Evolutionary conservation across 2,329 filamentous ascomycete genomes (phyloP).

Genomic region (Aspergillus pseudoglaucus): DNA sequence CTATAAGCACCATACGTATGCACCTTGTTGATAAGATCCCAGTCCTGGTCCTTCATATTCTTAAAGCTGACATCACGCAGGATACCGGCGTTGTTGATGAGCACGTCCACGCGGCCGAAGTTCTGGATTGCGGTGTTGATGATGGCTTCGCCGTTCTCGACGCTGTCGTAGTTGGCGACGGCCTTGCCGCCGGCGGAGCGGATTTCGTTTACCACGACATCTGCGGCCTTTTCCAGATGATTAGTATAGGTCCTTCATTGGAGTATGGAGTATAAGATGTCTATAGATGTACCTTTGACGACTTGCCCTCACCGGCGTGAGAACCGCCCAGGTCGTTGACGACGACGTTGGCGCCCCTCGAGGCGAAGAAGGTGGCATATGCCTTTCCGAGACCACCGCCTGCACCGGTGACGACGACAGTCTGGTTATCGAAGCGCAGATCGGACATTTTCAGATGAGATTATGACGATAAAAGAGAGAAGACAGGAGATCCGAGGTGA

Average conservation of each 20-base stretch:
- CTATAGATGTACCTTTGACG: slow-evolving; percentile 60
- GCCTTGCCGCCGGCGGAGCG: slow-evolving; percentile 87
- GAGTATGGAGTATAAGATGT: slow-evolving; percentile 30
- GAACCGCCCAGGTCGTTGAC: slow-evolving; percentile 94
- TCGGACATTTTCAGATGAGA: slow-evolving; percentile 50
- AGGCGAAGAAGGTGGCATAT: slow-evolving; percentile 84
- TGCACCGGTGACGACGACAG: slow-evolving; percentile 80
- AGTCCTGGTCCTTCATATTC: slow-evolving; percentile 96
- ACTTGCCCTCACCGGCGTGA: slow-evolving; percentile 86
- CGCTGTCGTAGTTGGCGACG: slow-evolving; percentile 87
- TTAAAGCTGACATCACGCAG: slow-evolving; percentile 94
- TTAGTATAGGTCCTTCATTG: too few species aligned
- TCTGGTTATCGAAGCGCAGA: slow-evolving; percentile 80
- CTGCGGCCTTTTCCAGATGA: slow-evolving; percentile 46
- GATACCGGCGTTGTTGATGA: slow-evolving; percentile 98
- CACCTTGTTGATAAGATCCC: slow-evolving; percentile 90
- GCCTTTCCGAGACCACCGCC: slow-evolving; percentile 75
- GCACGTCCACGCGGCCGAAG: slow-evolving; percentile 71
- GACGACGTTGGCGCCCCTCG: slow-evolving; percentile 85
- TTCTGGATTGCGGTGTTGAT: slow-evolving; percentile 58
- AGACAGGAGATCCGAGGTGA: slow-evolving; percentile 7
- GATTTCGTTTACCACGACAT: slow-evolving; percentile 45
- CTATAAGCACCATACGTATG: slow-evolving; percentile 94
- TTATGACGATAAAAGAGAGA: slow-evolving; percentile 1
- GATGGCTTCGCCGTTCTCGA: slow-evolving; percentile 83